A percentile compares a stretch with the other conserved stretches of the same genome.
These are phyloP conservation scores for Starmerella geochares DNA, from an alignment of 805 yeast genomes.

Conservation along the genomic window DNA sequence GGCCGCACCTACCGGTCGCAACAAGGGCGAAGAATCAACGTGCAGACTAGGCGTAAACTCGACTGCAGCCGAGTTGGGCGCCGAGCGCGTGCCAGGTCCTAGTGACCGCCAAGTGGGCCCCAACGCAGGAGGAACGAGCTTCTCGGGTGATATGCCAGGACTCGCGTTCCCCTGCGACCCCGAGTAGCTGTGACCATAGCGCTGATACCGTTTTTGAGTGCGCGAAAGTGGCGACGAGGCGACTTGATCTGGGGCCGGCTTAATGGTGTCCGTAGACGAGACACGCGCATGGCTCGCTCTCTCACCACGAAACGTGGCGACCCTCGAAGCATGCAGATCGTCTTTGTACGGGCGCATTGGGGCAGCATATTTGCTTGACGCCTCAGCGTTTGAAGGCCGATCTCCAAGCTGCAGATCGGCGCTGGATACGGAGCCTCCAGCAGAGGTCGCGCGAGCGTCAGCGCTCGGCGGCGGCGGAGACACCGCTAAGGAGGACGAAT, in stretches of 20 bases:
- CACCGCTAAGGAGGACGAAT: not conserved
- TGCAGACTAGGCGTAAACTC: not conserved
- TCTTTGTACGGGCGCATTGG: no score
- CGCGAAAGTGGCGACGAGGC: conserved; percentile 1
- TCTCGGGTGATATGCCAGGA: not conserved
- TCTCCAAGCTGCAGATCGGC: no score
- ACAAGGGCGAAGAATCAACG: not conserved
- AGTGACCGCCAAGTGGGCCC: not conserved
- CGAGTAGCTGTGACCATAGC: conserved; percentile 14
- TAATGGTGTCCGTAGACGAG: not conserved
- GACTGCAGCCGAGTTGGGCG: not conserved
- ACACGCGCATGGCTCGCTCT: not conserved
- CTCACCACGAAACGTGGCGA: no score
- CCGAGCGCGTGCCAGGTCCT: not conserved
- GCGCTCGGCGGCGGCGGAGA: not conserved
- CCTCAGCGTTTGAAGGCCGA: no score
- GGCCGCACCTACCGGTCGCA: not conserved
- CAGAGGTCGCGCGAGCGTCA: not conserved
- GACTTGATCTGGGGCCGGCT: not conserved
- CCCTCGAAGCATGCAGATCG: no score
- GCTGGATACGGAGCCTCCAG: no score
- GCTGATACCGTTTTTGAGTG: conserved; percentile 10
- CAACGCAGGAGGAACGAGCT: not conserved
- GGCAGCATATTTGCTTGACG: no score
- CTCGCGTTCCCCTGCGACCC: not conserved